phyloP scores from a whole-genome alignment of 495 filamentous ascomycete species.

The Daldinia bambusicola region DNA sequence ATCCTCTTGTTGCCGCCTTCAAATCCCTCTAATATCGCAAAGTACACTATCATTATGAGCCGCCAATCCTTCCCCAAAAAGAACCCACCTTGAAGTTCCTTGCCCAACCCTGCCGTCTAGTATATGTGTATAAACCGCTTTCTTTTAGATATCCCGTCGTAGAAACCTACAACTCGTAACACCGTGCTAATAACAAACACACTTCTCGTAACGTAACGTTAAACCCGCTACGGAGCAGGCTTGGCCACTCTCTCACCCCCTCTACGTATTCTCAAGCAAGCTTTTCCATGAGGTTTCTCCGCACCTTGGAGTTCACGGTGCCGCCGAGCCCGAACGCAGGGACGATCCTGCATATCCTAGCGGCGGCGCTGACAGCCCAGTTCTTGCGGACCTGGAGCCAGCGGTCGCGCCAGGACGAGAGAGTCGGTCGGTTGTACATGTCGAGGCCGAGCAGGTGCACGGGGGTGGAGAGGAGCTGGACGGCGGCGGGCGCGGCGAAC shows the following conservation, averaged over 20 bases:
- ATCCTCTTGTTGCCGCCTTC: background rate
- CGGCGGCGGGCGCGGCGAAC: slow-evolving; percentile 79
- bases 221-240: background rate
- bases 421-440: slow-evolving; percentile 76
- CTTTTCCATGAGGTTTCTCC: slow-evolving; percentile 63
- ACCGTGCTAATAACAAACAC: slow-evolving; percentile 10
- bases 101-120: slow-evolving; percentile 2
- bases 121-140: background rate
- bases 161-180: slow-evolving; percentile 11
- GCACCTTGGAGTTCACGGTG: slow-evolving; percentile 82
- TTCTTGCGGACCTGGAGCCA: slow-evolving; percentile 73
- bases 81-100: background rate
- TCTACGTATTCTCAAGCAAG: slow-evolving; percentile 39
- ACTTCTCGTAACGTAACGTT: slow-evolving; percentile 1
- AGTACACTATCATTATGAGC: background rate
- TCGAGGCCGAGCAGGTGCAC: slow-evolving; percentile 90
- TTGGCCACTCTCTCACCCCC: background rate
- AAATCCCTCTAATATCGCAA: slow-evolving; percentile 4
- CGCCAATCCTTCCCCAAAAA: background rate
- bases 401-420: slow-evolving; percentile 63
- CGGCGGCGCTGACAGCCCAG: slow-evolving; percentile 79
- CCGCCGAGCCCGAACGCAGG: slow-evolving; percentile 95
- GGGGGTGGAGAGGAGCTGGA: slow-evolving; percentile 86
- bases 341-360: slow-evolving; percentile 89
- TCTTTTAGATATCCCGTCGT: slow-evolving; percentile 23